These are phyloP conservation scores for Plasmodium malariae DNA, from an alignment of 169 alveolate species.

Conservation along the genomic window DNA sequence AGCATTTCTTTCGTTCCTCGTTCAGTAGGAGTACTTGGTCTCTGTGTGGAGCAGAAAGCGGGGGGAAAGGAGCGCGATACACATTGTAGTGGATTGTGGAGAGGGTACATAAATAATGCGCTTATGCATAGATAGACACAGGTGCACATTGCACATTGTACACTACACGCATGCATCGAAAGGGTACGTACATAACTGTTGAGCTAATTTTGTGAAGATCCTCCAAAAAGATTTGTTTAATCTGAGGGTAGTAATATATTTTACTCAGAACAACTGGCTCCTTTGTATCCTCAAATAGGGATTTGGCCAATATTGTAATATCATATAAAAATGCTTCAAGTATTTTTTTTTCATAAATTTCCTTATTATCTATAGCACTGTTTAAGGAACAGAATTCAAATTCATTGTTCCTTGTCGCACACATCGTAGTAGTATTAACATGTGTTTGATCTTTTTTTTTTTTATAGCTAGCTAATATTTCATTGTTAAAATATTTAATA, in stretches of 20 bases:
- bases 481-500: slow-evolving; percentile 46
- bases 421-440: too few relatives aligned
- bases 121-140: neutral
- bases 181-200: slow-evolving; percentile 20
- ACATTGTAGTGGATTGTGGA: neutral
- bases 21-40: slow-evolving; percentile 39
- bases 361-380: neutral
- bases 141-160: neutral
- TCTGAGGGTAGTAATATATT: slow-evolving; percentile 12
- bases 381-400: neutral
- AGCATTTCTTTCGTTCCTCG: slow-evolving; percentile 50
- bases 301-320: slow-evolving; percentile 7
- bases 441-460: neutral
- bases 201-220: slow-evolving; percentile 18
- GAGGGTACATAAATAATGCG: neutral
- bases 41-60: neutral
- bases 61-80: neutral
- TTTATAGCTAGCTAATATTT: neutral
- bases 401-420: neutral
- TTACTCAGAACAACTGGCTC: slow-evolving; percentile 36
- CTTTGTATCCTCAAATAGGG: slow-evolving; percentile 41
- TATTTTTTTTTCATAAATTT: slow-evolving; percentile 28
- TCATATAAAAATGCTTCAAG: slow-evolving; percentile 37
- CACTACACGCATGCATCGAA: neutral
- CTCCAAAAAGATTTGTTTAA: slow-evolving; percentile 15